Percentiles rank a stretch among this genome's conserved stretches.
These are phyloP conservation scores for Polyporus tsugae DNA, from an alignment of 1,284 basidiomycete species.

Conservation along the genomic window DNA sequence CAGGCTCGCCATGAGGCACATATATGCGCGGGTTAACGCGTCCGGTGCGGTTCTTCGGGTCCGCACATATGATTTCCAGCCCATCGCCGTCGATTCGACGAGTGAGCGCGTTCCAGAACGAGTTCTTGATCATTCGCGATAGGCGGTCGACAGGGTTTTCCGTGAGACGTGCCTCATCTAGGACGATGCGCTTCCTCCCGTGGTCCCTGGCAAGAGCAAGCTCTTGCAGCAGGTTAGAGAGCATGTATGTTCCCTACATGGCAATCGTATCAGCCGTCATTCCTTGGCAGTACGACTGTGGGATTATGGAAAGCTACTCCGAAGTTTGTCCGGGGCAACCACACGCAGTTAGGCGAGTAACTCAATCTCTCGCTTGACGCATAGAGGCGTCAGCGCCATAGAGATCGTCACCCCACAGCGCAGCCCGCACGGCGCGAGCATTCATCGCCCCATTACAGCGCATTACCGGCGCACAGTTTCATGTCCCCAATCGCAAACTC, in stretches of 20 bases:
- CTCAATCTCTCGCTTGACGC: slow-evolving; percentile 9
- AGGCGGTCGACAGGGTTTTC: slow-evolving; percentile 98
- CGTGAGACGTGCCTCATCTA: slow-evolving; percentile 95
- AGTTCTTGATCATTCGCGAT: slow-evolving; percentile 97
- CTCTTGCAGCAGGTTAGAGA: slow-evolving; percentile 98
- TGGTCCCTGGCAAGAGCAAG: slow-evolving; percentile 97
- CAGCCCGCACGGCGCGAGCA: slow-evolving; percentile 6
- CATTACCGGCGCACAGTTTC: background rate
- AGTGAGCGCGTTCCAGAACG: slow-evolving; percentile 98
- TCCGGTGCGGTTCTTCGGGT: slow-evolving; percentile 95
- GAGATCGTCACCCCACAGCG: slow-evolving; percentile 24
- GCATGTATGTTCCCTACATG: slow-evolving; percentile 92
- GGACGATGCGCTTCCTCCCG: slow-evolving; percentile 93
- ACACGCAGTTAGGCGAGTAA: slow-evolving; percentile 22
- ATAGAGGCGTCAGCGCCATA: slow-evolving; percentile 20
- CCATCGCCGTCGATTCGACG: slow-evolving; percentile 97
- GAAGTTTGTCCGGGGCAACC: background rate
- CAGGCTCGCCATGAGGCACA: slow-evolving; percentile 90
- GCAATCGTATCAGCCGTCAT: slow-evolving; percentile 14
- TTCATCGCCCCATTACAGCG: background rate
- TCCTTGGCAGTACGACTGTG: background rate
- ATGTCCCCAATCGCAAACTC: background rate
- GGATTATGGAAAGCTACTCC: background rate
- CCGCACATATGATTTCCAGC: slow-evolving; percentile 94
- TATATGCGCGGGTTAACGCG: slow-evolving; percentile 92